Evolutionary conservation across 2,329 filamentous ascomycete species (phyloP), one percentile per base, ranked within the genome.

Genomic region (Pseudogymnoascus sp.): DNA sequence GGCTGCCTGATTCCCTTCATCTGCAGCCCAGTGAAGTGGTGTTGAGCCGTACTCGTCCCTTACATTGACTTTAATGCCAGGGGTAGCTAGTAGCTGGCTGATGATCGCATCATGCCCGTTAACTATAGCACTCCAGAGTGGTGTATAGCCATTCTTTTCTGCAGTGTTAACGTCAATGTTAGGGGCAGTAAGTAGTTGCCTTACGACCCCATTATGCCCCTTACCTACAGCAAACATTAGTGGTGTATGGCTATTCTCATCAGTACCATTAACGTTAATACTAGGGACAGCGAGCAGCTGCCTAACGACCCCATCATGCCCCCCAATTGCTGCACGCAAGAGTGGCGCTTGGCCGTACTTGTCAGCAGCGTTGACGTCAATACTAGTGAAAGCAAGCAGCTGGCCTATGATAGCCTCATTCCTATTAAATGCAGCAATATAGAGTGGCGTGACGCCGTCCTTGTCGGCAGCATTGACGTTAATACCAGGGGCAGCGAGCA

Each of bases 201-300:
- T 5, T 5, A 36, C 12, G 6, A 36, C 35, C 35, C 12, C 35
- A 12, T 36, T n/a, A 14, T 36, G 35, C 4, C 35, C 35, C 6
- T 36, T 14, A 36, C 1, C 11, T 36, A 6, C 35, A 36, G 35
- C 35, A 4, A 4, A 36, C 35, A 4, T 5, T 3, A 36, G 35
- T 6, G 35, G 35, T 4, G 35, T n/a, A 3, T 16, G 5, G n/a
- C 36, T 9, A 3, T 16, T 19, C 1, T 16, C 23, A 23, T 39
- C 35, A 5, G 33, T 5, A 14, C 3, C 4, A n/a, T 60, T 60
- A 7, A 60, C 58, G n/a, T 59, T 49, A 14, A 60, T 41, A 4
- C 60, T 38, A 14, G 58, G 58, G 28, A 4, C 16, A 19, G n/a
- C 55, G 9, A 62, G 52, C 12, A 62, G 16, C 60, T 61, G 38